Evolutionary conservation across 2,329 filamentous ascomycete species (phyloP).

Genomic region (Talaromyces funiculosus): DNA sequence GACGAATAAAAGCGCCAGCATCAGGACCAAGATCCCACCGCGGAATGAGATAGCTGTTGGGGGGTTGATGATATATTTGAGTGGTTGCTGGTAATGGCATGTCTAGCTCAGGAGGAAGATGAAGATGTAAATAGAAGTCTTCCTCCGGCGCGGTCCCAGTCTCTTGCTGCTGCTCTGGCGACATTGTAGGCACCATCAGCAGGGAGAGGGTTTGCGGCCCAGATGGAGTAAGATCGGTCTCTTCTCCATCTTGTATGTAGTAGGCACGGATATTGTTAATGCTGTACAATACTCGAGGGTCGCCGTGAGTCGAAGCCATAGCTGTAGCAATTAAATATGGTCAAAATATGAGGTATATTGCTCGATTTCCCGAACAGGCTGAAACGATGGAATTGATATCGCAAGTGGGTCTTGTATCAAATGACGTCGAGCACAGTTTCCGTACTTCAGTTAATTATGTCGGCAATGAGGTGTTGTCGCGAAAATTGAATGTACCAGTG

Average conservation of each 20-base stretch:
- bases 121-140: slow-evolving; percentile 95
- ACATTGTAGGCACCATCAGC: slow-evolving; percentile 90
- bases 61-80: slow-evolving; percentile 94
- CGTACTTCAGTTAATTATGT: not conserved
- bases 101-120: slow-evolving; percentile 90
- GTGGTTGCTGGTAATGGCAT: slow-evolving; percentile 90
- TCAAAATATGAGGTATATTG: not conserved
- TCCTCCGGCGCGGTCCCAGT: slow-evolving; percentile 60
- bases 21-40: slow-evolving; percentile 89
- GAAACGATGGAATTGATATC: not conserved
- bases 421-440: slow-evolving; percentile 9
- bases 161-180: slow-evolving; percentile 53
- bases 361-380: not conserved
- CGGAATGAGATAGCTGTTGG: slow-evolving; percentile 86
- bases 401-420: slow-evolving; percentile 10
- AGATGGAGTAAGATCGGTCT: slow-evolving; percentile 73
- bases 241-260: slow-evolving; percentile 82
- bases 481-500: not conserved
- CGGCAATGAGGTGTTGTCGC: not conserved
- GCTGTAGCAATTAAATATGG: not conserved
- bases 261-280: slow-evolving; percentile 84
- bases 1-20: slow-evolving; percentile 82
- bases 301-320: slow-evolving; percentile 20
- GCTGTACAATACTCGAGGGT: slow-evolving; percentile 38
- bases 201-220: slow-evolving; percentile 88